Evolutionary conservation across 148 eudicot species (phyloP).

Genomic region (Bassia scoparia): DNA sequence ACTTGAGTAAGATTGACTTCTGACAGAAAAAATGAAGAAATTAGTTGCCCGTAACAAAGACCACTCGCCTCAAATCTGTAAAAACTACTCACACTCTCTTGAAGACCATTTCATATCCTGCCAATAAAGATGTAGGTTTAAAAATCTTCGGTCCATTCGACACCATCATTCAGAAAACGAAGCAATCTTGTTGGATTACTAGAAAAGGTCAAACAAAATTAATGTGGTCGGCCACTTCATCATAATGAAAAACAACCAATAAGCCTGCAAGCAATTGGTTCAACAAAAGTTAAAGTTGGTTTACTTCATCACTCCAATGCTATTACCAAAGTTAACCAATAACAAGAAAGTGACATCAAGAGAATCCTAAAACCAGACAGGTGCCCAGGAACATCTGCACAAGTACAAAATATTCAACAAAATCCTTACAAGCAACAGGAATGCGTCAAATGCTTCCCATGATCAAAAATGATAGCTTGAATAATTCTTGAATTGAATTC

Average conservation of each 20-base stretch:
- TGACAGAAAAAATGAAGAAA: neutral
- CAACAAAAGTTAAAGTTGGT: conserved; percentile 9
- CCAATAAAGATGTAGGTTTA: conserved; percentile 66
- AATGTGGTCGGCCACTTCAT: conserved; percentile 69
- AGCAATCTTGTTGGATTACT: conserved; percentile 79
- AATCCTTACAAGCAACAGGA: conserved; percentile 87
- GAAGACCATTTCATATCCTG: conserved; percentile 75
- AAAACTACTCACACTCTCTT: conserved; percentile 52
- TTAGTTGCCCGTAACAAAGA: neutral
- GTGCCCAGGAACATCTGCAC: neutral
- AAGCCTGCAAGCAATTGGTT: conserved; percentile 55
- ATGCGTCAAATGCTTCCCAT: conserved; percentile 97
- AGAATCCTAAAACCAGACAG: neutral
- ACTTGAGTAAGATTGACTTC: neutral
- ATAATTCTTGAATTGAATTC: conserved; percentile 76
- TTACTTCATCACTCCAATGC: neutral
- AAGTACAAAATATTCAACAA: conserved; percentile 11
- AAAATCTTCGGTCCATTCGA: conserved; percentile 97
- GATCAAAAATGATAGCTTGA: conserved; percentile 69
- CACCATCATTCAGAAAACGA: conserved; percentile 70
- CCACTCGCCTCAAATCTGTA: neutral
- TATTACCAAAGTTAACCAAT: neutral
- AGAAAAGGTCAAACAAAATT: conserved; percentile 85
- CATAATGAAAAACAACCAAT: conserved; percentile 83
- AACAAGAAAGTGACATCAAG: neutral